phyloP scores from a whole-genome alignment of 176 grass and related monocot species.

The Oryza longistaminata region DNA sequence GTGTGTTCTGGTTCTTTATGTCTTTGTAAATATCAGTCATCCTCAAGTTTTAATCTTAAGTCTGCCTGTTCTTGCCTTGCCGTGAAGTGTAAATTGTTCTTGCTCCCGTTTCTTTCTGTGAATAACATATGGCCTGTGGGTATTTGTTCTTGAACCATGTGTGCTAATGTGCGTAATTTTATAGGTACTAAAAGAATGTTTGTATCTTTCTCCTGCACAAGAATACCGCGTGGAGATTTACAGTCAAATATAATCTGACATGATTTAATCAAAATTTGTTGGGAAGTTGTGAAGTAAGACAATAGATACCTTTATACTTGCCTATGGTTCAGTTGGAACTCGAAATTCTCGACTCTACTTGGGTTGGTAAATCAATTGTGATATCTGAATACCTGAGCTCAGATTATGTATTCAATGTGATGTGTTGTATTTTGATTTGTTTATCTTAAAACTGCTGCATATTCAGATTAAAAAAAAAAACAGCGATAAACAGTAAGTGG shows the following conservation, averaged over 20 bases:
- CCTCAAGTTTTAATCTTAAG: conserved; percentile 22
- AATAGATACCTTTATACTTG: not conserved
- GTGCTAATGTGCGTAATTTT: conserved; percentile 20
- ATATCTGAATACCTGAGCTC: not conserved
- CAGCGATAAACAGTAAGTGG: not conserved
- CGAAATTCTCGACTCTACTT: not conserved
- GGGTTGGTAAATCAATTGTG: not conserved
- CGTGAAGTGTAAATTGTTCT: conserved; percentile 41
- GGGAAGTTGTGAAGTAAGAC: not conserved
- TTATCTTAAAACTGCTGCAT: not conserved
- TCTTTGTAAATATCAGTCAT: conserved; percentile 43
- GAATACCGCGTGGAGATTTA: not conserved
- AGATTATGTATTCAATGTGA: not conserved
- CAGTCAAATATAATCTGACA: not conserved
- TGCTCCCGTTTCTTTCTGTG: conserved; percentile 36
- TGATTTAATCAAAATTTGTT: not conserved
- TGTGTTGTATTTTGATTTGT: not conserved
- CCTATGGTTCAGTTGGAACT: conserved; percentile 5
- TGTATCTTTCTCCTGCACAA: not conserved
- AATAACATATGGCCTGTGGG: conserved; percentile 40
- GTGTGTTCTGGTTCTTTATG: conserved; percentile 19
- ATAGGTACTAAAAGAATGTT: not conserved
- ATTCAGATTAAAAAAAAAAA: not conserved
- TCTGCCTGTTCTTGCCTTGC: not conserved
- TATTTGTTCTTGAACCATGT: conserved; percentile 26